Percentiles rank a stretch among this genome's conserved stretches.
phyloP scores from a whole-genome alignment of 768 basidiomycete species.

The Mrakia gelida region DNA sequence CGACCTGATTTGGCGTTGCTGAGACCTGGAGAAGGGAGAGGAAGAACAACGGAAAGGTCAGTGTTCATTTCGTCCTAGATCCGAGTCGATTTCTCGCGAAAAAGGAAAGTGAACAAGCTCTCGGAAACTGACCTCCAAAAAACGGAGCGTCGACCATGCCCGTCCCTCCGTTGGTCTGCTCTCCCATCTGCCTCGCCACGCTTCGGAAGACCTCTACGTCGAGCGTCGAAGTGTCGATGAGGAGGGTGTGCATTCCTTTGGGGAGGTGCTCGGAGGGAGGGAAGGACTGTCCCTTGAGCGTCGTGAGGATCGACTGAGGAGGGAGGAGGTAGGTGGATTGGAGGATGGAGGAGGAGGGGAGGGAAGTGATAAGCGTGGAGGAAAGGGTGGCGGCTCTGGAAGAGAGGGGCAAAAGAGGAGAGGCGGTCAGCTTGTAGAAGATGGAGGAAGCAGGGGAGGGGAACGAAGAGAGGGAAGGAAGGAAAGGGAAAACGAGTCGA shows the following conservation, averaged over 20 bases:
- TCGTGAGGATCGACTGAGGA: constrained; percentile 30
- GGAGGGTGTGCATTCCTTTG: constrained; percentile 34
- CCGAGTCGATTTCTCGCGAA: not conserved
- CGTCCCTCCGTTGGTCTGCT: constrained; percentile 16
- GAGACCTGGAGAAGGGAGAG: not conserved
- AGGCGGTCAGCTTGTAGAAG: too few species aligned
- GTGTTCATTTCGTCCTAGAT: not conserved
- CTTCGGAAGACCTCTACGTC: constrained; percentile 32
- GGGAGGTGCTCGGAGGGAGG: constrained; percentile 33
- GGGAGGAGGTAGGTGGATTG: constrained; percentile 34
- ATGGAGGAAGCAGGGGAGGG: not conserved
- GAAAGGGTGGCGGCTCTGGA: constrained; percentile 25
- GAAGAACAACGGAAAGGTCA: not conserved
- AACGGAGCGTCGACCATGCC: constrained; percentile 21
- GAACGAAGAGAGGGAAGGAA: not conserved
- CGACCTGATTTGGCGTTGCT: not conserved
- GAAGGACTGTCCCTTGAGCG: constrained; percentile 33
- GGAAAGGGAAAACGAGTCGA: not conserved
- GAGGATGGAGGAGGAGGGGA: constrained; percentile 31
- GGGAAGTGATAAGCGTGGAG: constrained; percentile 30
- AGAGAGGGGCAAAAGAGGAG: too few species aligned
- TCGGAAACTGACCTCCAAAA: constrained; percentile 2
- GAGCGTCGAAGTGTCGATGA: constrained; percentile 12
- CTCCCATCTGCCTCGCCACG: constrained; percentile 24
- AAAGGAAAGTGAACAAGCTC: not conserved